Evolutionary conservation across 2,329 filamentous ascomycete genomes (phyloP).

Genomic region (Aspergillus transmontanensis): DNA sequence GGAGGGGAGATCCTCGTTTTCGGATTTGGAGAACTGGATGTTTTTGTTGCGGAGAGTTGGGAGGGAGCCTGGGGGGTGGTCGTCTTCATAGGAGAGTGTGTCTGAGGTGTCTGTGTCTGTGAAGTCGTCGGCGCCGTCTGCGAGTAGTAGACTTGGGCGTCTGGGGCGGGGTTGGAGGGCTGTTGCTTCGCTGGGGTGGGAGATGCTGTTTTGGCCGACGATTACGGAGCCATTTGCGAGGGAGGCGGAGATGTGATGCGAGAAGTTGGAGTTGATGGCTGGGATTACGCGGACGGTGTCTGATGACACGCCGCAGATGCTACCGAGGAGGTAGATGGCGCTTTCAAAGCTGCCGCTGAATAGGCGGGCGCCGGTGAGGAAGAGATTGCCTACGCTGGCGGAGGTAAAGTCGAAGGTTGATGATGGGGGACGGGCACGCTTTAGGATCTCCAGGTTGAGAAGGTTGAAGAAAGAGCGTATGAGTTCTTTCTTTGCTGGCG

Average conservation of each 20-base stretch:
- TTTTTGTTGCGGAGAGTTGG: conserved; percentile 78
- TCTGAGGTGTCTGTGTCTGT: conserved; percentile 37
- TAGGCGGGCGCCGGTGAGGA: conserved; percentile 80
- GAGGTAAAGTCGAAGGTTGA: conserved; percentile 77
- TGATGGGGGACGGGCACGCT: conserved; percentile 68
- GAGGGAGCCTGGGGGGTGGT: conserved; percentile 63
- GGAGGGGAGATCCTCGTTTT: conserved; percentile 76
- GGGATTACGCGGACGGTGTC: conserved; percentile 76
- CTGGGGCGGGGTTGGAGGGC: conserved; percentile 40
- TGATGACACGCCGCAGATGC: conserved; percentile 80
- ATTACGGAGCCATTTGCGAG: conserved; percentile 76
- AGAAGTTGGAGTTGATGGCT: conserved; percentile 92
- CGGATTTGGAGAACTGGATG: conserved; percentile 77
- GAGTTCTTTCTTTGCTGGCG: conserved; percentile 73
- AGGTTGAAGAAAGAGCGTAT: conserved; percentile 76
- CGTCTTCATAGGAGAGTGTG: conserved; percentile 45
- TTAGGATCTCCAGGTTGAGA: conserved; percentile 76
- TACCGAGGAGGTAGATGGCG: conserved; percentile 85
- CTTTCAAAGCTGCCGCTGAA: conserved; percentile 93
- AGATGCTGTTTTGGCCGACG: conserved; percentile 90
- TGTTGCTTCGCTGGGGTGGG: conserved; percentile 74
- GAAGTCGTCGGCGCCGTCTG: conserved; percentile 35
- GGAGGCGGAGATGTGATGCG: conserved; percentile 87
- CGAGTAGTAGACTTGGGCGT: conserved; percentile 39
- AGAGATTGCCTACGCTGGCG: conserved; percentile 77